These are phyloP conservation scores for Penicillium crystallinum DNA, from an alignment of 495 filamentous ascomycete species.

Conservation along the genomic window DNA sequence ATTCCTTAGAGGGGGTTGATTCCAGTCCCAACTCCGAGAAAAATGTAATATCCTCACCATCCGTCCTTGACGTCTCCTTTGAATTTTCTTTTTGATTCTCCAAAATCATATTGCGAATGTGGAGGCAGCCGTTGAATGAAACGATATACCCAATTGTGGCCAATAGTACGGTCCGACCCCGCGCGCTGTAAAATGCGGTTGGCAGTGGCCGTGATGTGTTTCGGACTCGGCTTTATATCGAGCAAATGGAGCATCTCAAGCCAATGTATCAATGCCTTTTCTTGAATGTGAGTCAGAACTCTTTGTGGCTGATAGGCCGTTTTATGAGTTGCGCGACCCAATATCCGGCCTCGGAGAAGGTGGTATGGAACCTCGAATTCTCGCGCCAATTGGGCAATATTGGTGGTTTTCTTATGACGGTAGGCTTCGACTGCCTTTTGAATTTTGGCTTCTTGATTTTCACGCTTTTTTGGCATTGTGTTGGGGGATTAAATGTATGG, in stretches of 20 bases:
- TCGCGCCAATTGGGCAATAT: background rate
- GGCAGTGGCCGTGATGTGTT: background rate
- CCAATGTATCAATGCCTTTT: background rate
- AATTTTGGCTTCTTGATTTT: too few species aligned
- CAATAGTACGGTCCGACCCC: background rate
- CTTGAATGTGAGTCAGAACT: background rate
- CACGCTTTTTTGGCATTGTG: too few species aligned
- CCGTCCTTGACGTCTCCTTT: too few species aligned
- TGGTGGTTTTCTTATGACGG: background rate
- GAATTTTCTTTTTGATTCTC: too few species aligned
- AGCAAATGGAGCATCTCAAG: background rate
- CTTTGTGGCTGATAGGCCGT: background rate
- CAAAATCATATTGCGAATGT: background rate
- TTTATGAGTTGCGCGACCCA: background rate
- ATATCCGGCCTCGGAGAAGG: background rate
- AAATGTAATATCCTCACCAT: too few species aligned
- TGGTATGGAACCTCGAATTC: background rate
- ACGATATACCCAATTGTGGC: background rate
- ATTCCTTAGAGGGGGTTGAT: too few species aligned
- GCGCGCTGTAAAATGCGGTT: background rate
- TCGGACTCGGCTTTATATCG: background rate
- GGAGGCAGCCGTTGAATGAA: background rate
- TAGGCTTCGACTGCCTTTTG: background rate
- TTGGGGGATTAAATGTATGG: too few species aligned
- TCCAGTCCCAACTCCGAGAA: too few species aligned